Conservation (phyloP, 1,284 basidiomycete genomes). For the Sporisorium sorghi region DNA sequence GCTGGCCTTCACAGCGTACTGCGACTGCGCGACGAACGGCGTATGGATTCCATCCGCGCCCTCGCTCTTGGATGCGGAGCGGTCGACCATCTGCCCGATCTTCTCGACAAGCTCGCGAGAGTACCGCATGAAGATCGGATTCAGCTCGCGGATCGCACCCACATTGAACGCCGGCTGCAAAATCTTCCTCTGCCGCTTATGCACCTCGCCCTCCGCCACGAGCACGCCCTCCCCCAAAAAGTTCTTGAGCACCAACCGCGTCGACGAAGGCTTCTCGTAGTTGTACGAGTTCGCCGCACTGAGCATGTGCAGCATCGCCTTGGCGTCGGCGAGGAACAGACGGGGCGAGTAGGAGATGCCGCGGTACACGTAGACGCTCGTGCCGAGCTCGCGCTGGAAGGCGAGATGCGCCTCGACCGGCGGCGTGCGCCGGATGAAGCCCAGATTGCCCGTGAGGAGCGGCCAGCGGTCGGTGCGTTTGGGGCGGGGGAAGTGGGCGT, state of each 20-base stretch:
- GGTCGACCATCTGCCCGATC: constrained; percentile 46
- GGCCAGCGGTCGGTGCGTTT: constrained; percentile 22
- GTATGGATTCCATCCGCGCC: constrained; percentile 24
- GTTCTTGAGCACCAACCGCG: constrained; percentile 43
- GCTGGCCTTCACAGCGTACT: constrained; percentile 13
- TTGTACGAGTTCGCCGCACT: constrained; percentile 57
- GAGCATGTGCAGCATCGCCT: constrained; percentile 62
- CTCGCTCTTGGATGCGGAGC: constrained; percentile 1
- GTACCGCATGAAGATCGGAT: constrained; percentile 56
- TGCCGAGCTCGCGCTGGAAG: constrained; percentile 30
- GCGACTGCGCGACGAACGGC: constrained; percentile 27
- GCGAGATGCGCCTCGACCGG: constrained; percentile 44
- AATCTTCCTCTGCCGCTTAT: constrained; percentile 61
- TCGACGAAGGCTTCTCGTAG: constrained; percentile 59
- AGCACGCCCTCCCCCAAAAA: constrained; percentile 65
- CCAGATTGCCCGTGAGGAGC: constrained; percentile 39
- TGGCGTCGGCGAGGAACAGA: constrained; percentile 58
- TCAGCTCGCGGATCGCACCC: constrained; percentile 56
- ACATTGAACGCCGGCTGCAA: constrained; percentile 63
- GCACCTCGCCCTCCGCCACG: constrained; percentile 61
- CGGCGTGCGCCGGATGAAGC: constrained; percentile 31
- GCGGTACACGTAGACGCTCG: constrained; percentile 59
- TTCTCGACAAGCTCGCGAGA: constrained; percentile 32
- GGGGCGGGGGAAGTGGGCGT: constrained; percentile 36
- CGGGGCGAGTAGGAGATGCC: constrained; percentile 61